Percentiles rank a stretch among this genome's conserved stretches.
Conservation (phyloP, 495 filamentous ascomycete genomes). For the Parmelia sp. region DNA sequence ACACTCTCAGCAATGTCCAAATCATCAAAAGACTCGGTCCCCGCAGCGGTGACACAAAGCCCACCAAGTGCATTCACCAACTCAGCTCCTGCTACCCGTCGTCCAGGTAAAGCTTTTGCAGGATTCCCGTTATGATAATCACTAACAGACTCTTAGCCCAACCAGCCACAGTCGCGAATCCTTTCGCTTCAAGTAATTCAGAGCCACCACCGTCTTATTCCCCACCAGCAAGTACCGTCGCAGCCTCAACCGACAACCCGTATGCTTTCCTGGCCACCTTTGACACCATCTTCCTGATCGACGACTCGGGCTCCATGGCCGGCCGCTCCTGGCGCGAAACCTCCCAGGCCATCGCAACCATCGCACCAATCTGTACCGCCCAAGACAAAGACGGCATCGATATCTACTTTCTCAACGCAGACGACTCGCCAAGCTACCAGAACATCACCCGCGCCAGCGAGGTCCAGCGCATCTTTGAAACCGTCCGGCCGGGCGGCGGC, state of each 20-base stretch:
- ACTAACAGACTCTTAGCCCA: constrained; percentile 8
- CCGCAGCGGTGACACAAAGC: not conserved
- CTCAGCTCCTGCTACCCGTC: constrained; percentile 12
- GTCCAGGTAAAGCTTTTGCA: constrained; percentile 10
- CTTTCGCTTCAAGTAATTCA: constrained; percentile 17
- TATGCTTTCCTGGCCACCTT: constrained; percentile 82
- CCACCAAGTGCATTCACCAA: not conserved
- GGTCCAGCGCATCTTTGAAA: constrained; percentile 61
- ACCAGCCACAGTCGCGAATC: constrained; percentile 18
- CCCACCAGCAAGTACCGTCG: constrained; percentile 20
- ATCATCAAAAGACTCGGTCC: constrained; percentile 5
- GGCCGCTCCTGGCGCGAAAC: constrained; percentile 73
- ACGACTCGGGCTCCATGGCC: constrained; percentile 88
- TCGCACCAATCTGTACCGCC: constrained; percentile 77
- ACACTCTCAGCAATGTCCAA: not conserved
- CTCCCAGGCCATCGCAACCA: constrained; percentile 59
- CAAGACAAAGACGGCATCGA: constrained; percentile 90
- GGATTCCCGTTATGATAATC: not conserved
- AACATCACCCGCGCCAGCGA: constrained; percentile 48
- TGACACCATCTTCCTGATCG: constrained; percentile 90
- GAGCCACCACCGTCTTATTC: constrained; percentile 20
- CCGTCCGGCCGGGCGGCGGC: constrained; percentile 54
- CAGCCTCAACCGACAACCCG: constrained; percentile 47
- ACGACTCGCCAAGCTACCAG: constrained; percentile 42
- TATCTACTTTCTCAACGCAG: constrained; percentile 79